Conservation (phyloP, 2,329 filamentous ascomycete genomes). For the Podosphaera xanthii region DNA sequence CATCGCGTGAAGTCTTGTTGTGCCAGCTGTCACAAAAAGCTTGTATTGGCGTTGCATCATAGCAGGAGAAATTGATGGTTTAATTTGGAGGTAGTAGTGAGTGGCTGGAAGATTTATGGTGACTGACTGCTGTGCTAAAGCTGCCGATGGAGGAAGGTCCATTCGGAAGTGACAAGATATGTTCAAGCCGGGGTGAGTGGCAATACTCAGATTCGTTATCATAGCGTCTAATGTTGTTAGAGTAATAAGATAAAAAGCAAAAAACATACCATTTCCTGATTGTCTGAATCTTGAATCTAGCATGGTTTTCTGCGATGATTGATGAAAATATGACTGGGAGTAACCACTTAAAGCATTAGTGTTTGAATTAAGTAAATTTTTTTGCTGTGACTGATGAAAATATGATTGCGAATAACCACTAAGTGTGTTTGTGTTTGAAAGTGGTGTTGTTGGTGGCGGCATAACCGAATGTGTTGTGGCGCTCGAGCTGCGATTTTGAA, state of each 20-base stretch:
- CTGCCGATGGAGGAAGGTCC: constrained; percentile 40
- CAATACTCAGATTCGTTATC: constrained; percentile 40
- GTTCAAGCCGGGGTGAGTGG: constrained; percentile 43
- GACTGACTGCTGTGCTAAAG: constrained; percentile 45
- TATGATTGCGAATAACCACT: constrained; percentile 14
- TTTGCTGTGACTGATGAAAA: constrained; percentile 13
- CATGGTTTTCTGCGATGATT: constrained; percentile 14
- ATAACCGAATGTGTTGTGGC: constrained; percentile 5
- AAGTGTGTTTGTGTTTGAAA: background rate
- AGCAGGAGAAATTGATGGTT: constrained; percentile 38
- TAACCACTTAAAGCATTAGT: constrained; percentile 10
- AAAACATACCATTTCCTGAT: constrained; percentile 24
- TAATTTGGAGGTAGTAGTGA: constrained; percentile 49
- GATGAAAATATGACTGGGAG: constrained; percentile 14
- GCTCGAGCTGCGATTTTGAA: background rate
- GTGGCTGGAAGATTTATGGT: constrained; percentile 45
- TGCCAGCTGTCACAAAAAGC: constrained; percentile 51
- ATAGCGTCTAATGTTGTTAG: constrained; percentile 37
- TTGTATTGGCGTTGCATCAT: constrained; percentile 50
- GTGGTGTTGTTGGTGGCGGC: constrained; percentile 14
- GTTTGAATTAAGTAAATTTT: constrained; percentile 19
- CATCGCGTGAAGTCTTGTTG: constrained; percentile 27
- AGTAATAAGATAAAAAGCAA: constrained; percentile 6
- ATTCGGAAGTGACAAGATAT: constrained; percentile 37
- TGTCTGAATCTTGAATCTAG: constrained; percentile 21